phyloP scores from a whole-genome alignment of 1,284 basidiomycete genomes.

The Ustilago shanxiensis region DNA sequence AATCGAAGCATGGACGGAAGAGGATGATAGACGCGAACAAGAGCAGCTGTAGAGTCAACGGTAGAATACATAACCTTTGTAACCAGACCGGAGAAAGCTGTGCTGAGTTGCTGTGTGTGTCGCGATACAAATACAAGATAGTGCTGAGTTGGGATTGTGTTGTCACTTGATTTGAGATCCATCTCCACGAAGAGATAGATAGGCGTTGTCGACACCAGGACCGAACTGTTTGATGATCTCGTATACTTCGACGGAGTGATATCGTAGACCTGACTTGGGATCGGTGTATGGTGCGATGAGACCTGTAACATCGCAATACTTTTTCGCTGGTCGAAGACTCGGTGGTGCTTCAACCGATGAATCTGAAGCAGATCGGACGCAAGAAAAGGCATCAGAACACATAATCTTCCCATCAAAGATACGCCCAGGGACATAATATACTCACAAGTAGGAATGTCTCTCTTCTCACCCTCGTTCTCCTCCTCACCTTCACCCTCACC shows the following conservation, averaged over 20 bases:
- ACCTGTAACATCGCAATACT: constrained; percentile 89
- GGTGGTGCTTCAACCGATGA: constrained; percentile 85
- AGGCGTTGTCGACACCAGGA: constrained; percentile 67
- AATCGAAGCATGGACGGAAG: constrained; percentile 50
- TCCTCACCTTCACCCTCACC: constrained; percentile 2
- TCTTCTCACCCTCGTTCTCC: constrained; percentile 16
- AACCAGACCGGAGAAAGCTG: neutral
- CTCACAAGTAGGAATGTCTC: constrained; percentile 42
- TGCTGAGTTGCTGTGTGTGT: constrained; percentile 1
- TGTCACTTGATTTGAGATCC: constrained; percentile 60
- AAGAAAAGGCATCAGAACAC: neutral
- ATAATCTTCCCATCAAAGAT: neutral
- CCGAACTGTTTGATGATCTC: constrained; percentile 81
- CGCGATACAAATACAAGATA: constrained; percentile 6
- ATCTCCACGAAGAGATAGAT: constrained; percentile 64
- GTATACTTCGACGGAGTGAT: constrained; percentile 87
- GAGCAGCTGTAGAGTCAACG: neutral
- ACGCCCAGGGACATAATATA: neutral
- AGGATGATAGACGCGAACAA: constrained; percentile 19
- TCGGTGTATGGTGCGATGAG: constrained; percentile 87
- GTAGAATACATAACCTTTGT: constrained; percentile 1
- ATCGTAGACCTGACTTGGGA: constrained; percentile 82
- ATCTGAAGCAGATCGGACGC: too few relatives aligned
- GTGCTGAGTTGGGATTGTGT: constrained; percentile 2
- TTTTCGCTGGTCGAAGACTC: constrained; percentile 80